Conservation (phyloP, 805 yeast species). For the Starmerella apicola region DNA sequence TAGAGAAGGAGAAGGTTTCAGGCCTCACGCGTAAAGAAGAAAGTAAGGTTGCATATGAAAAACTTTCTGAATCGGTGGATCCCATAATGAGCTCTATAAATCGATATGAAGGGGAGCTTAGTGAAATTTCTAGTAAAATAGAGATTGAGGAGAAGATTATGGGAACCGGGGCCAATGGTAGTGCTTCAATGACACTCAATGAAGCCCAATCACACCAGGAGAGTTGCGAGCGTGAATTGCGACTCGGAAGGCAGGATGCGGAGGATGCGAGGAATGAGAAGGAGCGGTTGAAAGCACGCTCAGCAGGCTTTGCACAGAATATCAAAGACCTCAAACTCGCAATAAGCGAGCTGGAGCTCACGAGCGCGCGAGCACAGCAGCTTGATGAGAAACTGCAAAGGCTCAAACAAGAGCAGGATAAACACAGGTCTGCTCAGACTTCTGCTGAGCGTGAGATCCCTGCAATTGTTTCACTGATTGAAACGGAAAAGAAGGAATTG, state of each 20-base stretch:
- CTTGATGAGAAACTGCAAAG: constrained; percentile 1
- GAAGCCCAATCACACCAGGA: constrained; percentile 1
- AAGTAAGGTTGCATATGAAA: not conserved
- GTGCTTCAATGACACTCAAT: not conserved
- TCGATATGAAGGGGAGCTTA: constrained; percentile 21
- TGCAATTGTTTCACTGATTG: constrained; percentile 1
- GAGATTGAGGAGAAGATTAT: not conserved
- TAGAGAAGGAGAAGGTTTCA: too few species aligned
- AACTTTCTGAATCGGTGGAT: too few species aligned
- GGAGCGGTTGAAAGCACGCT: not conserved
- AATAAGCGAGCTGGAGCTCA: constrained; percentile 19
- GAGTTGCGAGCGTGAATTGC: not conserved
- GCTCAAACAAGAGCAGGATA: too few species aligned
- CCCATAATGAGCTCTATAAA: not conserved
- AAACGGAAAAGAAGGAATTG: not conserved
- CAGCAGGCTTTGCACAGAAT: constrained; percentile 8
- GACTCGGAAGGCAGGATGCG: not conserved
- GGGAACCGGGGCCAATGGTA: not conserved
- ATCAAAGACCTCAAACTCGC: constrained; percentile 12
- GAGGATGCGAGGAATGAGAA: constrained; percentile 6
- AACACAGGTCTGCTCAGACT: not conserved
- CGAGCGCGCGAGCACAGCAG: not conserved
- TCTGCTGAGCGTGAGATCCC: not conserved
- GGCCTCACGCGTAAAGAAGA: not conserved
- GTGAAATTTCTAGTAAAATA: constrained; percentile 1